Conservation (phyloP, 371 early-diverging fungal genomes). For the Mucor velutinosus region DNA sequence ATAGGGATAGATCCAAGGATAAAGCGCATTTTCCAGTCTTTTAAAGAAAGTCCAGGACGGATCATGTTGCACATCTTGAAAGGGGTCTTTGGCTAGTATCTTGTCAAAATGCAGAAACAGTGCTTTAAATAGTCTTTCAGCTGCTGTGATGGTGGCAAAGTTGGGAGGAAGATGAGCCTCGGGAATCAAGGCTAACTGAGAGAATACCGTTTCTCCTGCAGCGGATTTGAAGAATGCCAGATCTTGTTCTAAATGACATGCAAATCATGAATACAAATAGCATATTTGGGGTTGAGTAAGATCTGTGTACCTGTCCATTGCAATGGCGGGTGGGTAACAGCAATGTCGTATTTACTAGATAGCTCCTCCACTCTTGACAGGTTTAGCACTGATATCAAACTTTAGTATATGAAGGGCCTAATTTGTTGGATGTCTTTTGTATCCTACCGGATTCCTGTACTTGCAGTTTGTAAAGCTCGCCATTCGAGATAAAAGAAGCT, state of each 20-base stretch:
- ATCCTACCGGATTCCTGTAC: constrained; percentile 16
- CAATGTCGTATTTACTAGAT: constrained; percentile 21
- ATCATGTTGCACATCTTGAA: constrained; percentile 1
- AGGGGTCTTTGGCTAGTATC: constrained; percentile 8
- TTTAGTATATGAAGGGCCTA: neutral
- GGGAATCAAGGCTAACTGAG: constrained; percentile 17
- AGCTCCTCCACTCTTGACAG: neutral
- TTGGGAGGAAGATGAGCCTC: constrained; percentile 29
- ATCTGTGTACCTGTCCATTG: constrained; percentile 19
- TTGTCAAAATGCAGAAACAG: constrained; percentile 41
- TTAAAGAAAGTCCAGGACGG: constrained; percentile 20
- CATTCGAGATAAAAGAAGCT: neutral
- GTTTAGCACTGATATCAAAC: neutral
- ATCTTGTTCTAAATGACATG: constrained; percentile 17
- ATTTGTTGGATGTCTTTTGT: neutral
- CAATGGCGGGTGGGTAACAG: constrained; percentile 13
- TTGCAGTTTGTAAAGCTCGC: neutral
- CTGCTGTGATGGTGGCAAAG: constrained; percentile 32
- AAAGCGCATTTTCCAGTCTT: constrained; percentile 23
- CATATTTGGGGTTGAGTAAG: neutral
- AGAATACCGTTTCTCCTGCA: constrained; percentile 28
- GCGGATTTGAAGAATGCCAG: constrained; percentile 21
- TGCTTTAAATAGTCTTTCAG: constrained; percentile 40
- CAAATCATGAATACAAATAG: neutral
- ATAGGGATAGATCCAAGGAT: constrained; percentile 32